phyloP scores from a whole-genome alignment of 1,284 basidiomycete genomes.

The Naganishia sp. region DNA sequence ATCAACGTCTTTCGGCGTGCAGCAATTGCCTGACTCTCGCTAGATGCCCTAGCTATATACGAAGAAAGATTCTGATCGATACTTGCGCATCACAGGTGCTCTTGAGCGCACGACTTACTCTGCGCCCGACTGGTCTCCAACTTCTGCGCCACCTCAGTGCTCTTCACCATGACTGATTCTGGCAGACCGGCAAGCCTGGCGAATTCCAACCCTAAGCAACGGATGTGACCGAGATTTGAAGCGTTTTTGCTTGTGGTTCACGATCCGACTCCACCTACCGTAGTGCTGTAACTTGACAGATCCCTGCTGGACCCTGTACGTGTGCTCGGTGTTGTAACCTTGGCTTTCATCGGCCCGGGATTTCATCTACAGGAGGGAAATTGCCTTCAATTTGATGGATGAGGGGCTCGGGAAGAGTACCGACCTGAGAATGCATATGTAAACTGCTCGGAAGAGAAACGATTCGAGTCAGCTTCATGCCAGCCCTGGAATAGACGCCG shows the following conservation, averaged over 20 bases:
- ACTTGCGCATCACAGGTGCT: no score
- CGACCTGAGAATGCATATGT: slow-evolving; percentile 76
- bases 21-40: slow-evolving; percentile 27
- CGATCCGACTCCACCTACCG: slow-evolving; percentile 38
- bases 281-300: slow-evolving; percentile 48
- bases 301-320: slow-evolving; percentile 63
- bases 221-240: slow-evolving; percentile 60
- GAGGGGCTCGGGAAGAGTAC: slow-evolving; percentile 16
- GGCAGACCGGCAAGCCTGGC: slow-evolving; percentile 81
- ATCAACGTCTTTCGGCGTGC: slow-evolving; percentile 23
- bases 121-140: slow-evolving; percentile 65
- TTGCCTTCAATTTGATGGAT: no score
- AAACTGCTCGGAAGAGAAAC: slow-evolving; percentile 58
- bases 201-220: slow-evolving; percentile 76
- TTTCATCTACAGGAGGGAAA: neutral
- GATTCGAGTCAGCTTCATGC: neutral
- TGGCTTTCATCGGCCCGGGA: neutral
- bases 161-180: slow-evolving; percentile 64
- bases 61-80: neutral
- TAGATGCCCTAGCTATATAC: slow-evolving; percentile 11
- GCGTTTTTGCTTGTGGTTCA: no score
- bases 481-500: neutral
- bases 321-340: slow-evolving; percentile 57
- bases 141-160: slow-evolving; percentile 62
- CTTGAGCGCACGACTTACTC: slow-evolving; percentile 40